phyloP scores from a whole-genome alignment of 495 filamentous ascomycete genomes.

The Polyplosphaeria fusca region DNA sequence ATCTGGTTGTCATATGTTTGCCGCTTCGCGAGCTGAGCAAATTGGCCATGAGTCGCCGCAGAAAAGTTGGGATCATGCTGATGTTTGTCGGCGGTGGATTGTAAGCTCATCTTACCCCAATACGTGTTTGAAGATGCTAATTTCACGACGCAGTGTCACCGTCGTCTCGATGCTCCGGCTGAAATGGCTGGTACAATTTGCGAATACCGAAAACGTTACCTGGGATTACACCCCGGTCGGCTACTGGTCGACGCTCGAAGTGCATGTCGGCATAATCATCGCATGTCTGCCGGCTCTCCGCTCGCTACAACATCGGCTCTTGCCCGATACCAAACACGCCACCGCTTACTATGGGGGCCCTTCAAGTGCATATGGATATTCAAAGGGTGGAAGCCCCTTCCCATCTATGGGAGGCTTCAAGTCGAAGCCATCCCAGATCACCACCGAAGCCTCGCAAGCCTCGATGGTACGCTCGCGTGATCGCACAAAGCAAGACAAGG shows the following conservation, averaged over 20 bases:
- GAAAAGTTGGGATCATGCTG: conserved; percentile 50
- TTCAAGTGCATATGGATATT: conserved; percentile 2
- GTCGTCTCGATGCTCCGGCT: conserved; percentile 45
- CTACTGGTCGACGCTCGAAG: conserved; percentile 38
- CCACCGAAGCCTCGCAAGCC: not conserved
- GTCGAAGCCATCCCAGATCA: not conserved
- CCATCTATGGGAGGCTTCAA: conserved; percentile 3
- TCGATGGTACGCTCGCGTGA: conserved; percentile 8
- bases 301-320: conserved; percentile 23
- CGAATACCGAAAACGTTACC: conserved; percentile 36
- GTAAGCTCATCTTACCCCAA: conserved; percentile 39
- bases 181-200: conserved; percentile 41
- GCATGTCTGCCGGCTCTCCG: conserved; percentile 39
- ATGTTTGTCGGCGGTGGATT: conserved; percentile 56
- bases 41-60: conserved; percentile 45
- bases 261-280: conserved; percentile 40
- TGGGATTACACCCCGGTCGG: conserved; percentile 36
- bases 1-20: conserved; percentile 34
- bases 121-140: not conserved
- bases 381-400: conserved; percentile 9
- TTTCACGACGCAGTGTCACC: conserved; percentile 34
- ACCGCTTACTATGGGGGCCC: not conserved
- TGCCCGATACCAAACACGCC: not conserved
- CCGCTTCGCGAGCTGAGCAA: conserved; percentile 48
- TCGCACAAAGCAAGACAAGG: conserved; percentile 9